phyloP scores from a whole-genome alignment of 2,329 filamentous ascomycete species.

The Leptographium wingfieldii region DNA sequence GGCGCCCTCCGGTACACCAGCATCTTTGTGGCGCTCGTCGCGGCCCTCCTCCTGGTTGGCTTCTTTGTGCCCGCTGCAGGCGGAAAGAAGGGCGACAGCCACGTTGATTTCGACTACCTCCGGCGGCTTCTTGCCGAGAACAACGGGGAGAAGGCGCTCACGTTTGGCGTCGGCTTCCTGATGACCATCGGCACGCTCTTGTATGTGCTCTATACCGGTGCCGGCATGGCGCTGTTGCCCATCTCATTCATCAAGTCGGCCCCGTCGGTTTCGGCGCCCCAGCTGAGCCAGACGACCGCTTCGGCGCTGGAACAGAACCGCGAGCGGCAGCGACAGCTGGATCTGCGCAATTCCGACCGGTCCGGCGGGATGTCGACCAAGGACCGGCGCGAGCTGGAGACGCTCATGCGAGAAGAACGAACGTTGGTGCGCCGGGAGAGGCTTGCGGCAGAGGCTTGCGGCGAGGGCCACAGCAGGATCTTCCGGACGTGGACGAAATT shows the following conservation, averaged over 20 bases:
- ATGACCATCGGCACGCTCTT: slow-evolving; percentile 76
- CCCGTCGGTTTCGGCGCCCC: slow-evolving; percentile 71
- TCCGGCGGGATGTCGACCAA: slow-evolving; percentile 66
- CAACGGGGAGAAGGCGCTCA: slow-evolving; percentile 82
- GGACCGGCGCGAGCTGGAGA: slow-evolving; percentile 78
- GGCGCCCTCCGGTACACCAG: slow-evolving; percentile 86
- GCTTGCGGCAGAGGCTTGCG: slow-evolving; percentile 68
- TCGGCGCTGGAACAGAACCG: slow-evolving; percentile 76
- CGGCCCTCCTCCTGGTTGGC: slow-evolving; percentile 78
- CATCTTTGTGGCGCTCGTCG: slow-evolving; percentile 66
- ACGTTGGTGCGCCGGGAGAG: slow-evolving; percentile 83
- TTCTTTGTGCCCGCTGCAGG: slow-evolving; percentile 84
- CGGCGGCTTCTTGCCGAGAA: slow-evolving; percentile 73
- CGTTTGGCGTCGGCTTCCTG: slow-evolving; percentile 79
- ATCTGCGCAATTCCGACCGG: slow-evolving; percentile 69
- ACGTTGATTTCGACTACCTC: slow-evolving; percentile 84
- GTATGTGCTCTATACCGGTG: slow-evolving; percentile 79
- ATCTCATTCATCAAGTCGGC: slow-evolving; percentile 86
- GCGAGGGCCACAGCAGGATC: slow-evolving; percentile 62
- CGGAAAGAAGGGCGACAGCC: slow-evolving; percentile 40
- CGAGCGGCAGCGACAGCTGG: slow-evolving; percentile 83
- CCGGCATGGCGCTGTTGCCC: slow-evolving; percentile 78
- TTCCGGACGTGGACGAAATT: slow-evolving; percentile 68
- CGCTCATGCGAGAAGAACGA: slow-evolving; percentile 77
- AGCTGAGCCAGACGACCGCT: slow-evolving; percentile 62